Evolutionary conservation across 78 protist genomes (phyloP), one percentile per base, ranked within the genome.

Genomic region (Speleostelium caveatum): DNA sequence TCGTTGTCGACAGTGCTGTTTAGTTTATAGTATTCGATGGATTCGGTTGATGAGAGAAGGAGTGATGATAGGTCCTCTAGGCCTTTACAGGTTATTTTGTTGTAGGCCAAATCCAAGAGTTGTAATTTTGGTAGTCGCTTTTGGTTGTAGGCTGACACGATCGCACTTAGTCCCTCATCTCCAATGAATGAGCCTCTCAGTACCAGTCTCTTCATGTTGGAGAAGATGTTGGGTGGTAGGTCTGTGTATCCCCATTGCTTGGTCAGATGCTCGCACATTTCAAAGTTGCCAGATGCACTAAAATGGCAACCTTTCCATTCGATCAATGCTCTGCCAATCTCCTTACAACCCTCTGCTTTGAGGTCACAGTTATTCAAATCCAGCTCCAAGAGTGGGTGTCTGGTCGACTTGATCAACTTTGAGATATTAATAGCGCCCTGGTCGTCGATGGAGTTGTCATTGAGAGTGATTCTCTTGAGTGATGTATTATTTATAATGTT

Each of bases 361-460:
- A 77, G 42, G 19, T 65, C 73, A 65, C 87, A 77, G 24, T 77
- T 63, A 33, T 77, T 77, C 5, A 77, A 28, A 26, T 65, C 75
- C 30, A 77, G 19, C 17, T 77, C 66, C 14, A 28, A 2, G 6
- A 75, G 32, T 35, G 61, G 12, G 32, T 49, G 26, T 3, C 19
- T 19, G 0, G 61, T 28, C 14, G 39, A 35, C 19, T 45, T 45
- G n/a, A 77, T 62, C 14, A 77, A 24, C 36, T 24, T 61, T 12
- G 87, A n/a, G 19, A 77, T 1, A 19, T 8, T 6, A 4, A 42
- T 24, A 8, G 41, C 58, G 42, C 61, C 61, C 5, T 30, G 28
- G 10, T 65, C 74, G 19, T 14, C 59, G 1, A 77, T n/a, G 4
- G 49, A 30, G 12, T 65, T 65, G 0, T n/a, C 74, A 65, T 36